Evolutionary conservation across 169 alveolate genomes (phyloP), one percentile per base, ranked within the genome.

Genomic region (Plasmodium berghei): DNA sequence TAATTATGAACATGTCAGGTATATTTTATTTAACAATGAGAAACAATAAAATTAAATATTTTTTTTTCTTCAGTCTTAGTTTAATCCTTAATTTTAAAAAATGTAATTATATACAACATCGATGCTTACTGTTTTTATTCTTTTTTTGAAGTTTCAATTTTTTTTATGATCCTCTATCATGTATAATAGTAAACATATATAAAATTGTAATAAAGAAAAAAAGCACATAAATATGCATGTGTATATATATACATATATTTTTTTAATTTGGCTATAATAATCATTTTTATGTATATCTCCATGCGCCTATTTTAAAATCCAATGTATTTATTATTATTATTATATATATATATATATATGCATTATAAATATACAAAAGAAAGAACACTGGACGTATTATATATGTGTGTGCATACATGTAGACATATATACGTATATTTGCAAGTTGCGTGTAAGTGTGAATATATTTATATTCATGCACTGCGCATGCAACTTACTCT

Each of bases 281-380:
- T 34, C 1, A 34, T 34, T 34, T 34, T 34, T 34, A 34, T 34
- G 42, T 34, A 34, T 34, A 34, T 34, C 42, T 34, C 42, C 8
- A 34, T 34, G 42, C 3, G 5, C 42, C 42, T 34, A 34, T 34
- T 34, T 34, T 34, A 59, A 48, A 22, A 58, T n/a, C 2, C 12
- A n/a, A 67, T 12, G 42, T 73, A 16, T 64, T 14, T 73, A 61
- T 67, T 16, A 58, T 34, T 64, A 26, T 58, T 59, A 28, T 59
- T 73, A 24, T 73, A 66, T 18, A 28, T 66, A 77, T n/a, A 67
- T 74, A 22, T 12, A 63, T 40, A 52, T 63, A 77, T 28, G 66
- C 26, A 24, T n/a, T 22, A 49, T 16, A 70, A 28, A 49, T 48
- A 48, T 42, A 20, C 52, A 20, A 20, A 26, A 70, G 16, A 48